Evolutionary conservation across 2,329 filamentous ascomycete genomes (phyloP), one percentile per base, ranked within the genome.

Genomic region (Curvularia spicifera): DNA sequence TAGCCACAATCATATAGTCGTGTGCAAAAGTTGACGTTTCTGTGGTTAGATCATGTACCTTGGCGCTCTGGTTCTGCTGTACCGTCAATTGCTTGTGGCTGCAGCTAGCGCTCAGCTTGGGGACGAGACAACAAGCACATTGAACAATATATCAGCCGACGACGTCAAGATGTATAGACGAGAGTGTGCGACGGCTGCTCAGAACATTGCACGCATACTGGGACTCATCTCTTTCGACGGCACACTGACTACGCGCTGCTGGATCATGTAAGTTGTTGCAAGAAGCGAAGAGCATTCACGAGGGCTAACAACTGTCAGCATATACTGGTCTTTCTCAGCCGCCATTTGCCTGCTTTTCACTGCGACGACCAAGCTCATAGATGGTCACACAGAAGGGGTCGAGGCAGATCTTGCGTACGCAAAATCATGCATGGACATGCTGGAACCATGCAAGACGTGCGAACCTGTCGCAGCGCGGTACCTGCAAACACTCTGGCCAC

Each of bases 271-370:
- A 56, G 54, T 56, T 26, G n/a, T 15, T 40, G 18, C 13, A 22
- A 13, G 10, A 28, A 28, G n/a, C 10, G n/a, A 22, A 13, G 13
- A 12, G 29, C 7, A 5, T n/a, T 13, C n/a, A 51, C 15, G 4
- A 15, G 45, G 13, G 22, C 54, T 56, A 46, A 56, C 42, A 10
- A 24, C 12, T 20, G 35, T n/a, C 24, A 56, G 54, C 43, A 77
- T 78, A 29, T 77, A 77, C 50, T 78, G 74, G 73, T 60, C 74
- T 1, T 78, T 77, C 42, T 72, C 72, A 3, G 70, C 75, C 7
- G 65, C 65, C 43, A 69, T 75, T 13, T 70, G 76, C 9, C 69
- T 77, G 10, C 70, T 78, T 18, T 74, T 73, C 64, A 71, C 67
- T 52, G 69, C 69, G 13, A 72, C 72, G 1, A 73, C 66, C 6